Base-by-base conservation (phyloP, 371 early-diverging fungal species). In the Mortierella polycephala region DNA sequence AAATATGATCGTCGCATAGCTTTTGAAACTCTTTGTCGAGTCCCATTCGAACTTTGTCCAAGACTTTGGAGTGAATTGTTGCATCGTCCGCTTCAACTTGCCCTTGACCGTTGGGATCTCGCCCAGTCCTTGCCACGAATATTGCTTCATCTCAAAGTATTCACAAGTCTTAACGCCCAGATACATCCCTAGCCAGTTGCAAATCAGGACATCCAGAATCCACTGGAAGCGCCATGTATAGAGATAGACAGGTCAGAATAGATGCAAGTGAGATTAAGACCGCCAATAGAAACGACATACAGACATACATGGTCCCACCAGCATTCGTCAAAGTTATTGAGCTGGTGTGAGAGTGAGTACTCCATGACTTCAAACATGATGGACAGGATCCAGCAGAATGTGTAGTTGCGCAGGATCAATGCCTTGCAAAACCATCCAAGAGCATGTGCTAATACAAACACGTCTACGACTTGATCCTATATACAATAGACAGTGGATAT, bases 301-400 rank as follows among this genome's bases (percentile, higher is more conserved):
- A 44, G 16, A 75, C 92, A 71, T 89, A 93, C 95, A 83, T 98
- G 98, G 86, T 98, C 98, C 98, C 98, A 98, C 98, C 98, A 98
- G 83, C 99, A 98, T 85, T 98, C 99, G 45, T 95, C 94, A 86
- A 98, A 98, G 83, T 98, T 98, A 62, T 96, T 94, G 75, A 98
- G 86, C 79, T 98, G 98, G 82, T 98, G 97, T 71, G 93, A 88
- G 57, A 98, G 85, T 60, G 96, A 93, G 83, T 98, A 98, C 81
- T 98, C 99, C 85, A 94, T 88, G 46, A 98, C 83, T 83, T 98
- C 99, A 81, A 98, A 98, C 71, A 95, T 87, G 59, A 98, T 81
- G 0, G 96, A 95, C 62, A 98, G 75, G 57, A 97, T 96, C 98
- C 98, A 98, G 83, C 96, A 96, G 66, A 98, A 90, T 81, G 93